A percentile compares a stretch with the other conserved stretches of the same genome.
These are phyloP conservation scores for Austroboletus festivus DNA, from an alignment of 768 basidiomycete species.

Conservation along the genomic window DNA sequence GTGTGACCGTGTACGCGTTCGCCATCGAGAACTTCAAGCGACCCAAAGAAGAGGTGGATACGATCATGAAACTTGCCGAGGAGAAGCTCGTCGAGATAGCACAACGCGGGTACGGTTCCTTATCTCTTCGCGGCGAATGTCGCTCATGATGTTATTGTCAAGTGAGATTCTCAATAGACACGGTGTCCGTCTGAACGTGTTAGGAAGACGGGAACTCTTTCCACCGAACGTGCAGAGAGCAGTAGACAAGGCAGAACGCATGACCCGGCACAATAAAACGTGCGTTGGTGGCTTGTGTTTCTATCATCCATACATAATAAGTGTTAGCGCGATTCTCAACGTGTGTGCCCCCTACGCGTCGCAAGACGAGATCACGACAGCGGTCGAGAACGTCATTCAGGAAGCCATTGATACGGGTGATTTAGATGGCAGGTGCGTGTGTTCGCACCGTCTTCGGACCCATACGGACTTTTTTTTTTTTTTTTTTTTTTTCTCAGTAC, in stretches of 20 bases:
- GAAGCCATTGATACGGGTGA: slow-evolving; percentile 33
- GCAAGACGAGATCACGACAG: slow-evolving; percentile 85
- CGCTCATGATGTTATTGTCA: background rate
- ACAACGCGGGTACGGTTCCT: slow-evolving; percentile 63
- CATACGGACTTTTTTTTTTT: too few relatives aligned
- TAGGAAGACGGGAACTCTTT: slow-evolving; percentile 74
- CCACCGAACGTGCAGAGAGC: slow-evolving; percentile 73
- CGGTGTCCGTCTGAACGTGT: slow-evolving; percentile 78
- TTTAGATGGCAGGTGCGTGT: slow-evolving; percentile 26
- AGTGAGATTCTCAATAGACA: slow-evolving; percentile 81
- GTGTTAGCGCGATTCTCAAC: slow-evolving; percentile 76
- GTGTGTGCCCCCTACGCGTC: slow-evolving; percentile 92
- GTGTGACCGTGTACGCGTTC: slow-evolving; percentile 96
- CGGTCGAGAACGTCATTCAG: slow-evolving; percentile 45
- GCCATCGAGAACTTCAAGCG: slow-evolving; percentile 97
- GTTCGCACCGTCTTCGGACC: background rate
- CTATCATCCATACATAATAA: background rate
- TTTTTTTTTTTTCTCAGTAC: too few relatives aligned
- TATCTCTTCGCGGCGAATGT: background rate
- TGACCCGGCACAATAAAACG: slow-evolving; percentile 75
- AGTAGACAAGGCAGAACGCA: slow-evolving; percentile 63
- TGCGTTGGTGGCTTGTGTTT: slow-evolving; percentile 26
- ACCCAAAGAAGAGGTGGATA: slow-evolving; percentile 78
- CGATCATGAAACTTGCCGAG: slow-evolving; percentile 83
- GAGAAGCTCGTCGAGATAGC: slow-evolving; percentile 75